A percentile compares a stretch with the other conserved stretches of the same genome.
Conservation (phyloP, 2,329 filamentous ascomycete genomes). For the Colletotrichum brevisporum region DNA sequence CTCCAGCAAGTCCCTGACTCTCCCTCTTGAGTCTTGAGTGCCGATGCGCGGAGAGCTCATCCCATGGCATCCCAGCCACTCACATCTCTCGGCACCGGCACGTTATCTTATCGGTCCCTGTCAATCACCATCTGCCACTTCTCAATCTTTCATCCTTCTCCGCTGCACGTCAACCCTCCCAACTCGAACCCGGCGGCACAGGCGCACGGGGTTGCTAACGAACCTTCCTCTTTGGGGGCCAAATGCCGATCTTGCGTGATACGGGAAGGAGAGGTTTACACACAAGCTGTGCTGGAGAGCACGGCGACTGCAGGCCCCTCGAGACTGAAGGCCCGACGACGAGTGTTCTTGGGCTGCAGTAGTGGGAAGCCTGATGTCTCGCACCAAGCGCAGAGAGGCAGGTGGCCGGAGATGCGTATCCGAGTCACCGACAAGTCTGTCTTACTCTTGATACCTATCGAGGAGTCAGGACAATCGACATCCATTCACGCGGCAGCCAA, state of each 20-base stretch:
- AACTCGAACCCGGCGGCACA: neutral
- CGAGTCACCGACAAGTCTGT: neutral
- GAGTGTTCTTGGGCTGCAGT: conserved; percentile 14
- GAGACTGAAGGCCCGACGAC: neutral
- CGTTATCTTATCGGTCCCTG: conserved; percentile 41
- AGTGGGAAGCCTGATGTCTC: conserved; percentile 22
- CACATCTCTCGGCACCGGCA: conserved; percentile 31
- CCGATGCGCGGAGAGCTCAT: conserved; percentile 33
- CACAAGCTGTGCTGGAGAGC: neutral
- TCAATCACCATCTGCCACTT: conserved; percentile 20
- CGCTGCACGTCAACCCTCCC: conserved; percentile 36
- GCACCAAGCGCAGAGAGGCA: conserved; percentile 34
- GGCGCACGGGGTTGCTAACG: conserved; percentile 17
- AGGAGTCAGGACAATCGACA: no score
- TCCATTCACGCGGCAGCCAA: conserved; percentile 7
- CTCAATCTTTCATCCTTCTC: conserved; percentile 20
- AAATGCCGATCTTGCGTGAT: conserved; percentile 33
- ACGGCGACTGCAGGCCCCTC: conserved; percentile 9
- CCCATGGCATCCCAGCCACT: conserved; percentile 27
- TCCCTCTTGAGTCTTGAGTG: conserved; percentile 3
- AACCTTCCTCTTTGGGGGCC: conserved; percentile 40
- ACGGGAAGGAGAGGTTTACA: neutral
- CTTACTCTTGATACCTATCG: neutral
- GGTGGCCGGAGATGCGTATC: conserved; percentile 19
- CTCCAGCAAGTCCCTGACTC: no score